A percentile compares a stretch with the other conserved stretches of the same genome.
Evolutionary conservation across 1,284 basidiomycete genomes (phyloP).

Genomic region (Entoloma clypeatum): DNA sequence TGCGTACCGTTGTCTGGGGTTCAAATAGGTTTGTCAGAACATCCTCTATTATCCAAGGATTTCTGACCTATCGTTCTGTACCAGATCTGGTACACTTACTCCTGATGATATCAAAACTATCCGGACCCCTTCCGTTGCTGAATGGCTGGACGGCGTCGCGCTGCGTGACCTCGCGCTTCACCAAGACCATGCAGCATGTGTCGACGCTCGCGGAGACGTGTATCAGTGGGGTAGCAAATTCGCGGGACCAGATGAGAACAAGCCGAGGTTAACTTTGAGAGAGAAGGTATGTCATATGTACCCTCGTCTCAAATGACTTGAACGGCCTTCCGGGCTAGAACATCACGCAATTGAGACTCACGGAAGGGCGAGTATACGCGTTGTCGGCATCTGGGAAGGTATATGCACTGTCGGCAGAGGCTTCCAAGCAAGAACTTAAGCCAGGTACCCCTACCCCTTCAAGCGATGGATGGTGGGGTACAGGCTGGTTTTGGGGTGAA

Average conservation of each 20-base stretch:
- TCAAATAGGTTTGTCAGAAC: conserved; percentile 26
- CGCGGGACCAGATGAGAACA: conserved; percentile 34
- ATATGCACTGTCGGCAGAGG: conserved; percentile 61
- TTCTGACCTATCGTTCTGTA: background rate
- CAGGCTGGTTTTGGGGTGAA: conserved; percentile 56
- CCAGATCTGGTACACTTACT: conserved; percentile 44
- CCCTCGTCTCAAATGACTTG: conserved; percentile 1
- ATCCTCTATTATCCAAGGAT: background rate
- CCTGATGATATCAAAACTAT: conserved; percentile 39
- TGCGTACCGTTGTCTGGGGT: conserved; percentile 31
- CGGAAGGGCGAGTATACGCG: conserved; percentile 62
- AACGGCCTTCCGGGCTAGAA: conserved; percentile 43
- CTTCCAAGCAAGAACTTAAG: conserved; percentile 43
- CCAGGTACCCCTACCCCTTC: conserved; percentile 35
- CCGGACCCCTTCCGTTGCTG: conserved; percentile 45
- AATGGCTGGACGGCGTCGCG: conserved; percentile 62
- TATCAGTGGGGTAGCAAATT: conserved; percentile 85
- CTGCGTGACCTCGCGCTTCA: conserved; percentile 76
- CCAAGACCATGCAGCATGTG: conserved; percentile 72
- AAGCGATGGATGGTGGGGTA: conserved; percentile 50
- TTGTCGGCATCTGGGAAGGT: conserved; percentile 72
- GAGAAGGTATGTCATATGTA: conserved; percentile 57
- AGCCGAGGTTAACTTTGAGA: conserved; percentile 53
- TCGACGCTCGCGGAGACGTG: conserved; percentile 85
- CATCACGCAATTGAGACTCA: conserved; percentile 59